These are phyloP conservation scores for Athelia sp. DNA, from an alignment of 1,284 basidiomycete species.

Conservation along the genomic window DNA sequence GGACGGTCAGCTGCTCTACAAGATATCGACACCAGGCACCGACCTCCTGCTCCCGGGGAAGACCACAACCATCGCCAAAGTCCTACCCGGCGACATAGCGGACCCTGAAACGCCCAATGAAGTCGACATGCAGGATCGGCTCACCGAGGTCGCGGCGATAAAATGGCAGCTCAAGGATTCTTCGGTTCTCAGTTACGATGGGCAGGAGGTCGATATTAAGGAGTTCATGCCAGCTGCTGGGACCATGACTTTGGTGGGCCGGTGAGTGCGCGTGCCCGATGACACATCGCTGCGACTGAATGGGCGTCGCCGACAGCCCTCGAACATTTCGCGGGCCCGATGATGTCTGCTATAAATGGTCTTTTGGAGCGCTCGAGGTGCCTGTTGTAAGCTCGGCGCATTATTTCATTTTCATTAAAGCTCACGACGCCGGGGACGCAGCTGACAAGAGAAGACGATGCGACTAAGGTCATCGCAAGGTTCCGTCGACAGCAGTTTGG, in stretches of 20 bases:
- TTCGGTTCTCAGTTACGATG: conserved; percentile 4
- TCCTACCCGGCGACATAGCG: background rate
- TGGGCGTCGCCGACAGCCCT: background rate
- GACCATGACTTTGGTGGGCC: background rate
- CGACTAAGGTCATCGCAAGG: background rate
- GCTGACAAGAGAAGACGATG: background rate
- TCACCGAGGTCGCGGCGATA: conserved; percentile 5
- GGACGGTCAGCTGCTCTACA: background rate
- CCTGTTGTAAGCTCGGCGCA: background rate
- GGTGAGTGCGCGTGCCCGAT: no score
- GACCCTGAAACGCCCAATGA: background rate
- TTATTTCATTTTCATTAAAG: background rate
- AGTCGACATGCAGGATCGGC: conserved; percentile 8
- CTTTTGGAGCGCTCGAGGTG: background rate
- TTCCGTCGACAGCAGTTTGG: background rate
- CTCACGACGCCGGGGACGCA: background rate
- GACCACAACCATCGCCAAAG: background rate
- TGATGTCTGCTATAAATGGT: background rate
- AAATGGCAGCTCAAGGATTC: conserved; percentile 4
- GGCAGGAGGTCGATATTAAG: conserved; percentile 1
- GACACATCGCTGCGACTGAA: background rate
- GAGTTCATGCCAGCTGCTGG: background rate
- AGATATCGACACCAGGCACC: background rate
- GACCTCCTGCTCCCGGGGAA: background rate
- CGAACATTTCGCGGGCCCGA: background rate